Conservation (phyloP, 352 stramenopile species). For the Pythium insidiosum region DNA sequence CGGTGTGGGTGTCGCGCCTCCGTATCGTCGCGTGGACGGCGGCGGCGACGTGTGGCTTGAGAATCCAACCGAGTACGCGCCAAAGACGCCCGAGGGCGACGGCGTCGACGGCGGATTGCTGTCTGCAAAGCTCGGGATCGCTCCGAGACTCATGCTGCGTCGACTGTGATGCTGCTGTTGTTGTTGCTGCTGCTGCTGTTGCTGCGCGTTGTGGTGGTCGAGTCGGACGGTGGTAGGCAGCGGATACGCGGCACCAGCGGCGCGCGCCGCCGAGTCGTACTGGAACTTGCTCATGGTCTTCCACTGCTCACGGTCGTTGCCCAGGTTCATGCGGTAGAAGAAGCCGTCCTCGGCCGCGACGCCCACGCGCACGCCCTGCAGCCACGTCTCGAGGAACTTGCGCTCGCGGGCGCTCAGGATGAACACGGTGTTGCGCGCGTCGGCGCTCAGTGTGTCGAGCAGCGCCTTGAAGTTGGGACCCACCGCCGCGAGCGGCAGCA, state of each 20-base stretch:
- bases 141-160: slow-evolving; percentile 11
- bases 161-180: slow-evolving; percentile 4
- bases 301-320: slow-evolving; percentile 60
- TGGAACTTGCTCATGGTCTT: slow-evolving; percentile 85
- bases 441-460: slow-evolving; percentile 55
- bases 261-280: slow-evolving; percentile 40
- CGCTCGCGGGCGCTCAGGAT: slow-evolving; percentile 69
- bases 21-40: too few species aligned
- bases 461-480: slow-evolving; percentile 70
- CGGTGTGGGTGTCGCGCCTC: neutral
- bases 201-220: neutral
- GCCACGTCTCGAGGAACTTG: slow-evolving; percentile 88
- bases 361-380: slow-evolving; percentile 61
- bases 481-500: slow-evolving; percentile 72
- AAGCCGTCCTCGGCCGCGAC: slow-evolving; percentile 72
- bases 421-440: slow-evolving; percentile 70
- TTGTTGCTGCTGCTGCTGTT: too few species aligned
- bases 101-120: too few species aligned
- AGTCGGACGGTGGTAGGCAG: neutral
- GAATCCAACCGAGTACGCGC: too few species aligned
- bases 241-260: neutral
- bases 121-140: slow-evolving; percentile 5
- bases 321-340: slow-evolving; percentile 77
- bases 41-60: too few species aligned
- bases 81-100: too few species aligned